These are phyloP conservation scores for Picochlorum sp. DNA, from an alignment of 139 green algal species.

Conservation along the genomic window DNA sequence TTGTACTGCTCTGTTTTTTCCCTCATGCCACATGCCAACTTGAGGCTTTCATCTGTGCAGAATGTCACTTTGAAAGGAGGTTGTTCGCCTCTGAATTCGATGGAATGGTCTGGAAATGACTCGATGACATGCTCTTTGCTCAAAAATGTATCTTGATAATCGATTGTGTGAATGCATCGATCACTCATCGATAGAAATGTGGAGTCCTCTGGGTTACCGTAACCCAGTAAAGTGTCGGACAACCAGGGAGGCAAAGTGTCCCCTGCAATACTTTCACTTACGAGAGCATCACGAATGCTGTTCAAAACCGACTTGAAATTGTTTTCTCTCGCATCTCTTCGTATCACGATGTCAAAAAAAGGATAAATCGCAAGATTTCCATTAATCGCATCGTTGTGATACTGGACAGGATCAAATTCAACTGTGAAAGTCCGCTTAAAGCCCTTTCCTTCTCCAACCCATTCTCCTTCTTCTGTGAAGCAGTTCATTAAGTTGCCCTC, in stretches of 20 bases:
- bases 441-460: slow-evolving; percentile 58
- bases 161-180: slow-evolving; percentile 49
- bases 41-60: slow-evolving; percentile 17
- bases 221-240: slow-evolving; percentile 94
- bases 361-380: slow-evolving; percentile 64
- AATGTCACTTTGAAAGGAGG: slow-evolving; percentile 86
- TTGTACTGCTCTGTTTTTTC: background rate
- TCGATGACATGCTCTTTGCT: slow-evolving; percentile 74
- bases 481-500: slow-evolving; percentile 86
- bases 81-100: slow-evolving; percentile 5
- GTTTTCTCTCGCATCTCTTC: slow-evolving; percentile 91
- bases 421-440: slow-evolving; percentile 66
- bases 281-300: slow-evolving; percentile 88
- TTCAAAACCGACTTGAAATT: slow-evolving; percentile 99
- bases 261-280: slow-evolving; percentile 48
- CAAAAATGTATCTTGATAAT: slow-evolving; percentile 97
- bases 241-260: slow-evolving; percentile 81
- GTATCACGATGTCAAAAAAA: slow-evolving; percentile 82
- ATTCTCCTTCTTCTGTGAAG: slow-evolving; percentile 72
- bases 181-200: slow-evolving; percentile 51
- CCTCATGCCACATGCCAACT: background rate
- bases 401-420: slow-evolving; percentile 88
- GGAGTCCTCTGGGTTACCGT: slow-evolving; percentile 83
- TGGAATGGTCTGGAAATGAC: slow-evolving; percentile 64
- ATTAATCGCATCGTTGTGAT: slow-evolving; percentile 72